Evolutionary conservation across 2,329 filamentous ascomycete species (phyloP).

Genomic region (Allantophomopsis lycopodina): DNA sequence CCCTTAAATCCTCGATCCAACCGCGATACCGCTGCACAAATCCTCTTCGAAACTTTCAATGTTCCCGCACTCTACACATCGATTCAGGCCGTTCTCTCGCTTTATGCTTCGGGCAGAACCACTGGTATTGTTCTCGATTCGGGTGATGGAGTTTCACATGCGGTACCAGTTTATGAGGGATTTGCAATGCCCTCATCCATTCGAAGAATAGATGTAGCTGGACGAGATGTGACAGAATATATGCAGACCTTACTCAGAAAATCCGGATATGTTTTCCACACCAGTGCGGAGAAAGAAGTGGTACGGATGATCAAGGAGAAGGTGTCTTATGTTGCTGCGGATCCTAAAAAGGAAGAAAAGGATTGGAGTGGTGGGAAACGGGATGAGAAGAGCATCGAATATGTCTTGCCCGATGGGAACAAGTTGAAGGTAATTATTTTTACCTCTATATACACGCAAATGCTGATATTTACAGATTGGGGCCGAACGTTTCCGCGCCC

Average conservation of each 20-base stretch:
- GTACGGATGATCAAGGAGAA: conserved; percentile 95
- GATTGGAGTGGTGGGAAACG: conserved; percentile 78
- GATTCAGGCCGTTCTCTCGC: conserved; percentile 88
- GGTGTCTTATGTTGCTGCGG: conserved; percentile 78
- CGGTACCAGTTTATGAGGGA: conserved; percentile 93
- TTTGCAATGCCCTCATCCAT: conserved; percentile 96
- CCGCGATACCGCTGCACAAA: conserved; percentile 90
- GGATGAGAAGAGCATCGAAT: conserved; percentile 73
- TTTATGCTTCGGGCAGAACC: conserved; percentile 91
- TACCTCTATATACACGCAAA: neutral
- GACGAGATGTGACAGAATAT: conserved; percentile 90
- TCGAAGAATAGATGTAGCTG: conserved; percentile 88
- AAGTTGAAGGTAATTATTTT: conserved; percentile 62
- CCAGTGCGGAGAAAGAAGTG: conserved; percentile 98
- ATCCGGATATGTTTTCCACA: conserved; percentile 89
- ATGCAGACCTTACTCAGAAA: conserved; percentile 84
- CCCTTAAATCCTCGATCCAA: conserved; percentile 92
- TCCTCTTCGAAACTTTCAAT: conserved; percentile 98
- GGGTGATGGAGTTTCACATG: conserved; percentile 92
- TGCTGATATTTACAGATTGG: conserved; percentile 47
- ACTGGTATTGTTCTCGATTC: conserved; percentile 93
- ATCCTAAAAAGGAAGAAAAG: conserved; percentile 90
- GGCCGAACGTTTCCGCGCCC: conserved; percentile 85
- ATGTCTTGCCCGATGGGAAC: conserved; percentile 81
- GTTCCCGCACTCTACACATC: conserved; percentile 93